Evolutionary conservation across 179 eudicot species (phyloP), one percentile per base, ranked within the genome.

Genomic region (Beta corolliflora): DNA sequence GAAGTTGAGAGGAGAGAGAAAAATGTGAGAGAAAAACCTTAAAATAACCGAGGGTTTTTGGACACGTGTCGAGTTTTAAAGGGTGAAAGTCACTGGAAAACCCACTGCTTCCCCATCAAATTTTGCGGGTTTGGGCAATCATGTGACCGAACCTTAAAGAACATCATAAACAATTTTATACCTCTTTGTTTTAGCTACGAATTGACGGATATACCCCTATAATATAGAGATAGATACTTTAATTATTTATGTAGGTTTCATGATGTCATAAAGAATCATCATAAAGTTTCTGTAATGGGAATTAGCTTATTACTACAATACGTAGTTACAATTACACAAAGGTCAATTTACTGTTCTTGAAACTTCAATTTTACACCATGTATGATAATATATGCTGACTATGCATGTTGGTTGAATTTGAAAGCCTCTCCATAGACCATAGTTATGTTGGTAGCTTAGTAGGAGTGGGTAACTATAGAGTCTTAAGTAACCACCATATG

Each of bases 21-120:
- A 48, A 70, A 54, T 25, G 25, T 0, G 25, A 0, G n/a, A n/a
- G n/a, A 79, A 59, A 54, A 87, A 75, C 86, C 86, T 87, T 82
- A 80, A 82, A 82, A 80, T 68, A 84, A 25, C 89, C 87, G 66
- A 75, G 55, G 84, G 85, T 13, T n/a, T 44, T 13, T 12, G 79
- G 84, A 77, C 83, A 87, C 89, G 89, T 87, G 89, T 84, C 87
- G 80, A 55, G 0, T 10, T 7, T 4, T n/a, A 5, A 31, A 75
- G 50, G 29, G 82, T 66, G 8, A 14, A 63, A 60, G 46, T 31
- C 67, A 50, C 19, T 61, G 67, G 23, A 85, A 50, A 67, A 77
- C 54, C 72, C 78, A 71, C 78, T 80, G 52, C 67, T 36, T 61
- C 10, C 60, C 79, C 21, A 46, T 53, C 12, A 67, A 41, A n/a